These are phyloP conservation scores for Suillus ampliporus DNA, from an alignment of 768 basidiomycete genomes.

Conservation along the genomic window DNA sequence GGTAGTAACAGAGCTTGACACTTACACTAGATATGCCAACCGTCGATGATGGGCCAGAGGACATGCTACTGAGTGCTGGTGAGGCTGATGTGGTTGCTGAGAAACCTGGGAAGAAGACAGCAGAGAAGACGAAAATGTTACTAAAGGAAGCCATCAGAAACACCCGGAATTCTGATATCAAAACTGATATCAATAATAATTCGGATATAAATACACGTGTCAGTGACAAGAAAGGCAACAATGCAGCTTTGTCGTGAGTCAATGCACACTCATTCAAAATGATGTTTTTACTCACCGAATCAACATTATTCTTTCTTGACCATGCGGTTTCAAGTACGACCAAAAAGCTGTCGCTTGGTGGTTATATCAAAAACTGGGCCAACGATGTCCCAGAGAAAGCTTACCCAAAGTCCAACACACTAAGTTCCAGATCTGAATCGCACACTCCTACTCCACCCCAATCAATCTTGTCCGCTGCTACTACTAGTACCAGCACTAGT, in stretches of 20 bases:
- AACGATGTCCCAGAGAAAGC: not conserved
- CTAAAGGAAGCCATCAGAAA: constrained; percentile 1
- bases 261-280: not conserved
- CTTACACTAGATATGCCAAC: not conserved
- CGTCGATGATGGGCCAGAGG: not conserved
- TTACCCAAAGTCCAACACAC: not conserved
- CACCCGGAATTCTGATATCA: not conserved
- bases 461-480: not conserved
- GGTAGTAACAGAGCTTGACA: not conserved
- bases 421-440: not conserved
- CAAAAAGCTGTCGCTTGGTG: constrained; percentile 1
- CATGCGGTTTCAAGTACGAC: not conserved
- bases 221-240: not conserved
- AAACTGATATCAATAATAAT: not conserved
- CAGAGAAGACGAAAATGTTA: not conserved
- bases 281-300: constrained; percentile 14
- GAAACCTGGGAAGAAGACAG: not conserved
- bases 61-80: not conserved
- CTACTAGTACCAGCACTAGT: not conserved
- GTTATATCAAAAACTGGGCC: constrained; percentile 7
- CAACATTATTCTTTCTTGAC: constrained; percentile 10
- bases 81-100: not conserved
- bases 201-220: not conserved
- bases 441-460: not conserved
- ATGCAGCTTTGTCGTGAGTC: not conserved